These are phyloP conservation scores for Phytophthora fragariaefolia DNA, from an alignment of 352 stramenopile genomes.

Conservation along the genomic window DNA sequence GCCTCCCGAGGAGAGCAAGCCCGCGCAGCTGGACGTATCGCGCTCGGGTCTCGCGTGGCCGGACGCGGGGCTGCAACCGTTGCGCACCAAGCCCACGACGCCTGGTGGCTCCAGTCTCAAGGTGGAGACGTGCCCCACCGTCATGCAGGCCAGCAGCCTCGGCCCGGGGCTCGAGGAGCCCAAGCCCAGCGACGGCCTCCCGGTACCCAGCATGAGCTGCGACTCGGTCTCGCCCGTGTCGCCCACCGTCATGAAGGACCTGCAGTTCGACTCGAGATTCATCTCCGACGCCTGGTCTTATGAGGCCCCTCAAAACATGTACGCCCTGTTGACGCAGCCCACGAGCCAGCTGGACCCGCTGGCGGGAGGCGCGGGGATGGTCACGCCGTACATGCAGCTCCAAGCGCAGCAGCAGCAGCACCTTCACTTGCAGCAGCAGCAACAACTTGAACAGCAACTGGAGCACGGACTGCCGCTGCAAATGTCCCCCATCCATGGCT, in stretches of 20 bases:
- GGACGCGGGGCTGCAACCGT: conserved; percentile 24
- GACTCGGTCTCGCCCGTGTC: conserved; percentile 40
- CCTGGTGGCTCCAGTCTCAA: conserved; percentile 32
- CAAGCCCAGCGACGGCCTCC: conserved; percentile 36
- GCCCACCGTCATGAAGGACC: conserved; percentile 42
- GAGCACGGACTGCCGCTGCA: conserved; percentile 24
- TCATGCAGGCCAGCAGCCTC: conserved; percentile 12
- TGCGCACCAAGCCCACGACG: conserved; percentile 26
- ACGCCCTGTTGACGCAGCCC: conserved; percentile 49
- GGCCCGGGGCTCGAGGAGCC: conserved; percentile 21
- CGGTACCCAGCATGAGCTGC: conserved; percentile 29
- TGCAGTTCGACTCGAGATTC: conserved; percentile 56
- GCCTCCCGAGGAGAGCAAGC: conserved; percentile 20
- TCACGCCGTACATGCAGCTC: conserved; percentile 49
- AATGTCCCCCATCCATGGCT: conserved; percentile 39
- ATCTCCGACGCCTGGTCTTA: conserved; percentile 53
- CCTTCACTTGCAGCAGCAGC: conserved; percentile 43
- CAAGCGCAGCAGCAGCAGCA: conserved; percentile 42
- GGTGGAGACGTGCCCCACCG: conserved; percentile 22
- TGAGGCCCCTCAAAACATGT: conserved; percentile 64
- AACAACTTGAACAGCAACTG: conserved; percentile 38
- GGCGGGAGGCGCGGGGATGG: conserved; percentile 30
- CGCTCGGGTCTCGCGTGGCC: conserved; percentile 24
- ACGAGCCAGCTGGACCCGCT: conserved; percentile 38
- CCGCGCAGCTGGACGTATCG: conserved; percentile 4